These are phyloP conservation scores for Pythium volutum DNA, from an alignment of 352 stramenopile species.

Conservation along the genomic window DNA sequence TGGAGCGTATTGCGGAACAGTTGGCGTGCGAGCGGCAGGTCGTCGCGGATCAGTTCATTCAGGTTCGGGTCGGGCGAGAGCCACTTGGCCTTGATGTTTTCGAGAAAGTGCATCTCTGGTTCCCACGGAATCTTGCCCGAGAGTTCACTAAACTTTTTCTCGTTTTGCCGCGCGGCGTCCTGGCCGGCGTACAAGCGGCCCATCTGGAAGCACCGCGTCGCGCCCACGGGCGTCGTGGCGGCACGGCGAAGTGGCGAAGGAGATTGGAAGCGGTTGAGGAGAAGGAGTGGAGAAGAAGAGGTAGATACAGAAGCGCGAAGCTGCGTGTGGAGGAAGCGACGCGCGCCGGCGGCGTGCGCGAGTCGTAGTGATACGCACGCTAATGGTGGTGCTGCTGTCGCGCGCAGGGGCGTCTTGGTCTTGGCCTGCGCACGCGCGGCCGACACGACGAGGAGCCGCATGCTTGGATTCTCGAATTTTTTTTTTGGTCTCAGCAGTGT, in stretches of 20 bases:
- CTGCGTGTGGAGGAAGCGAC: background rate
- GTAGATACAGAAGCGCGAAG: too few relatives aligned
- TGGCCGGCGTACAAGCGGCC: slow-evolving; percentile 71
- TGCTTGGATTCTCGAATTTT: too few relatives aligned
- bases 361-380: background rate
- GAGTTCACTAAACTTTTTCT: slow-evolving; percentile 76
- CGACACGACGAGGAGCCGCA: background rate
- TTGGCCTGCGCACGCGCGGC: too few relatives aligned
- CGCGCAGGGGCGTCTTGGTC: too few relatives aligned
- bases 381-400: background rate
- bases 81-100: slow-evolving; percentile 57
- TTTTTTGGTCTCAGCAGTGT: too few relatives aligned
- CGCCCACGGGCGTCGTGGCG: background rate
- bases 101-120: slow-evolving; percentile 54
- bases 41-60: slow-evolving; percentile 79
- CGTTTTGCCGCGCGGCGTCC: slow-evolving; percentile 58
- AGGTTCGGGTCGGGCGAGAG: slow-evolving; percentile 56
- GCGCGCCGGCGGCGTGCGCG: background rate
- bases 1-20: slow-evolving; percentile 83
- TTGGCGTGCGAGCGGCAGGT: slow-evolving; percentile 62
- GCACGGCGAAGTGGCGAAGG: background rate
- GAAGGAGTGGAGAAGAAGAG: too few relatives aligned
- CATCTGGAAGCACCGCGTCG: slow-evolving; percentile 25
- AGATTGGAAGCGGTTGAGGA: background rate
- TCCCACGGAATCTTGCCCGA: slow-evolving; percentile 81